Base-by-base conservation (phyloP, 2,329 filamentous ascomycete genomes). In the Colletotrichum lindemuthianum region DNA sequence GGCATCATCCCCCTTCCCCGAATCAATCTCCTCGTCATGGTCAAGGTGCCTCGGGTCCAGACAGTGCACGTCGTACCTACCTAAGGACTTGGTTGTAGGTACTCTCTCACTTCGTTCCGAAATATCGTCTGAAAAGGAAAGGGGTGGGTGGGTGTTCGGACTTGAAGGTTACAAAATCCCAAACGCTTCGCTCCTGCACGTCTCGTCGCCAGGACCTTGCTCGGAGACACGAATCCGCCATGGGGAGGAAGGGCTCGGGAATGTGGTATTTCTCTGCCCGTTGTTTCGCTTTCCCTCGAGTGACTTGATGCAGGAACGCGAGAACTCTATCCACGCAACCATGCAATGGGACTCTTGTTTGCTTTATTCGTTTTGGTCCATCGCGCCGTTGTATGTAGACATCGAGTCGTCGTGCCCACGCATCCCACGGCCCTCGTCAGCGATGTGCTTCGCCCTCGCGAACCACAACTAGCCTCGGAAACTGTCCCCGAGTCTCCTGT, bases 181-280 rank as follows among this genome's bases (percentile, higher is more conserved):
- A 63, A 63, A 65, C 59, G 44, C 44, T 50, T 37, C 41, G 24
- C 36, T 48, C 24, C 48, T 53, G 55, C 47, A 63, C 32, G 63
- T 65, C 63, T 63, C 63, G 43, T 52, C 15, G 15, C 41, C 43
- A 43, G 58, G 53, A 52, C 58, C 57, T 48, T 55, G 57, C 44
- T 45, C 50, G 15, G 8, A 4, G 13, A 37, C 44, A 56, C 39
- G 36, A 43, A 39, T 8, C n/a, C 12, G 49, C 39, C 16, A 24
- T 9, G 37, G 36, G 13, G 49, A 53, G n/a, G 33, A 45, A 43
- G 10, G 37, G 10, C 3, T 13, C 24, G 8, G 36, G 10, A 8
- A 12, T 37, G 34, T 37, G 24, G 4, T 5, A 24, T 24, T 24
- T 24, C 24, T 24, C 24, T 24, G 5, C 24, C 24, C 24, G 24